Evolutionary conservation across 2,329 filamentous ascomycete species (phyloP).

Genomic region (Neofusicoccum kwambonambiense): DNA sequence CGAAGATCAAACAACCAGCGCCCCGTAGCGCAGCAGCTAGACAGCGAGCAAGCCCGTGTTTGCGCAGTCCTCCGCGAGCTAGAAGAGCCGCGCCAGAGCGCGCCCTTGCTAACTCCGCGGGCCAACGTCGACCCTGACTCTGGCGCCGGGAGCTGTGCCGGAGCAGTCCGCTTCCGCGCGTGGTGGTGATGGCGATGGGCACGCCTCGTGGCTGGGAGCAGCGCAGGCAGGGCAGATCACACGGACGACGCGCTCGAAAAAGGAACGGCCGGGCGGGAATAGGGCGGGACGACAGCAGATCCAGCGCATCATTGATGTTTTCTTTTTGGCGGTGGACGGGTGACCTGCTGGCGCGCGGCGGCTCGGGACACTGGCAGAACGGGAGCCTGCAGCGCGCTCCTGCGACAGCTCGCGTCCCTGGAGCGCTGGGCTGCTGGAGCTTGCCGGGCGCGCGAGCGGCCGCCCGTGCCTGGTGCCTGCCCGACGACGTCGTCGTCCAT

Average conservation of each 20-base stretch:
- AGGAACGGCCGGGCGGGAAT: not conserved
- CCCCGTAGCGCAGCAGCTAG: conserved; percentile 10
- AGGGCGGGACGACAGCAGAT: conserved; percentile 7
- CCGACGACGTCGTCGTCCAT: not conserved
- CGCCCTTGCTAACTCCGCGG: not conserved
- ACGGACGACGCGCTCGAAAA: conserved; percentile 5
- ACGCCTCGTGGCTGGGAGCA: conserved; percentile 11
- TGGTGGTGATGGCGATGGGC: conserved; percentile 10
- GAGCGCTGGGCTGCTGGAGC: not conserved
- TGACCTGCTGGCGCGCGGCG: not conserved
- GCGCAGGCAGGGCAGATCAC: conserved; percentile 1
- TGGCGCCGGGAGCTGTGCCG: not conserved
- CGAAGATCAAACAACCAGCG: conserved; percentile 3
- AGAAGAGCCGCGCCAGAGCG: conserved; percentile 1
- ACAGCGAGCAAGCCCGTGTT: not conserved
- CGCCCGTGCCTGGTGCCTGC: conserved; percentile 10
- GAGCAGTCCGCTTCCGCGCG: not conserved
- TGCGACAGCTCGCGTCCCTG: conserved; percentile 4
- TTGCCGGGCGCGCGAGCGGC: not conserved
- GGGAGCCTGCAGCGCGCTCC: not conserved
- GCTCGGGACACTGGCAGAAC: not conserved
- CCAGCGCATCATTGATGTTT: conserved; percentile 3
- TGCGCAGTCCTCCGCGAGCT: not conserved
- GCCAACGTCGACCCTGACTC: not conserved
- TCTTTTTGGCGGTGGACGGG: not conserved